Conservation (phyloP, 164 flowering plant species). For the Hamamelis virginiana region DNA sequence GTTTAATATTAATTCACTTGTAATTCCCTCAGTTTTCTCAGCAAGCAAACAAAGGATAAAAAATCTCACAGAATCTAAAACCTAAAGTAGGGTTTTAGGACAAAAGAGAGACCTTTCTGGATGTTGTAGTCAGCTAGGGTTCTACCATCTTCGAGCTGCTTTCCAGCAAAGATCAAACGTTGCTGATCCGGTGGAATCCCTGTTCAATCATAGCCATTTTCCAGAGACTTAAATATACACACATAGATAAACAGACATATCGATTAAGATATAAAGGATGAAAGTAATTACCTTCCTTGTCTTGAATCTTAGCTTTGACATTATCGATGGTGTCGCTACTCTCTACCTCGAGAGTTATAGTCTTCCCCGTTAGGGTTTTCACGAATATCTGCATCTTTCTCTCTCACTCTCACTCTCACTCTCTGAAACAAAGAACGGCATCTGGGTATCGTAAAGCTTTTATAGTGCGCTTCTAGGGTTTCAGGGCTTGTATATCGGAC, state of each 20-base stretch:
- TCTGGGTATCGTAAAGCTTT: too few relatives aligned
- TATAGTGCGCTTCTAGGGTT: too few relatives aligned
- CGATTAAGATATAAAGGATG: background rate
- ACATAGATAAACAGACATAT: too few relatives aligned
- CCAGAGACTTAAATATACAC: too few relatives aligned
- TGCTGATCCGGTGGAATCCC: slow-evolving; percentile 62
- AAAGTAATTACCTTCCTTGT: slow-evolving; percentile 44
- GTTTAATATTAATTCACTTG: too few relatives aligned
- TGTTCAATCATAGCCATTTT: background rate
- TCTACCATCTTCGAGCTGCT: slow-evolving; percentile 64
- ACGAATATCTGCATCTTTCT: slow-evolving; percentile 52
- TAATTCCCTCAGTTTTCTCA: too few relatives aligned
- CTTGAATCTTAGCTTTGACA: slow-evolving; percentile 63
- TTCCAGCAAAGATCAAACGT: slow-evolving; percentile 57
- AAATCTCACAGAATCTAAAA: background rate
- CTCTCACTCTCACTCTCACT: too few relatives aligned
- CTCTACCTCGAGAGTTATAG: slow-evolving; percentile 57
- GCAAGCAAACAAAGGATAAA: too few relatives aligned
- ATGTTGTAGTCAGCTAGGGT: slow-evolving; percentile 57
- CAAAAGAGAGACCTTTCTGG: slow-evolving; percentile 38
- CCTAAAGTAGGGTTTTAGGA: background rate
- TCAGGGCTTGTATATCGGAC: too few relatives aligned
- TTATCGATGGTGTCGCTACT: slow-evolving; percentile 61
- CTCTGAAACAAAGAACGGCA: too few relatives aligned
- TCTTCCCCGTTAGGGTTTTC: slow-evolving; percentile 55